Evolutionary conservation across 345 rosid genomes (phyloP).

Genomic region (Pistacia atlantica): DNA sequence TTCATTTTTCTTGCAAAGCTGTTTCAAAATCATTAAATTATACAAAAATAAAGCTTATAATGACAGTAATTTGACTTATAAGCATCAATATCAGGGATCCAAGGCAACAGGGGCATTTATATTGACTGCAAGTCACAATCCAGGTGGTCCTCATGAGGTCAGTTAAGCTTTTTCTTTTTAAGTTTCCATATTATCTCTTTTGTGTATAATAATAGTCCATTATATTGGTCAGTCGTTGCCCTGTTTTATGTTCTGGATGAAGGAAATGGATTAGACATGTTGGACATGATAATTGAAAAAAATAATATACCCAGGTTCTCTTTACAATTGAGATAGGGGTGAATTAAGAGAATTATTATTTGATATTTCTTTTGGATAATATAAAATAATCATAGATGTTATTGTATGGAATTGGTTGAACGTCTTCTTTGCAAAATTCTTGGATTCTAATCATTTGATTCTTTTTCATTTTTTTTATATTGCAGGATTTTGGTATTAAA

Average conservation of each 20-base stretch:
- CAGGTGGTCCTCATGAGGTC: slow-evolving; percentile 99
- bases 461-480: neutral
- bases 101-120: slow-evolving; percentile 94
- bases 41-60: slow-evolving; percentile 7
- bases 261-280: neutral
- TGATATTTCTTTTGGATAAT: neutral
- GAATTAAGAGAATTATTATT: slow-evolving; percentile 1
- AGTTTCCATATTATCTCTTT: neutral
- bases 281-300: neutral
- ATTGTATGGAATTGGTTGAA: neutral
- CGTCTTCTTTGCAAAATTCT: neutral
- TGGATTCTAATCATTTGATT: neutral
- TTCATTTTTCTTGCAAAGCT: slow-evolving; percentile 16
- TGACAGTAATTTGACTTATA: slow-evolving; percentile 19
- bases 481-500: slow-evolving; percentile 98
- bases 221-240: neutral
- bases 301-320: neutral
- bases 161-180: neutral
- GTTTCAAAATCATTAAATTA: neutral
- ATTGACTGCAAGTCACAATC: slow-evolving; percentile 99
- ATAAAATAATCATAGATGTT: neutral
- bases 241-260: neutral
- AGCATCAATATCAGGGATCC: slow-evolving; percentile 68
- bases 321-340: neutral
- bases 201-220: neutral